A percentile compares a stretch with the other conserved stretches of the same genome.
phyloP scores from a whole-genome alignment of 768 basidiomycete genomes.

The Mycena vulgaris region DNA sequence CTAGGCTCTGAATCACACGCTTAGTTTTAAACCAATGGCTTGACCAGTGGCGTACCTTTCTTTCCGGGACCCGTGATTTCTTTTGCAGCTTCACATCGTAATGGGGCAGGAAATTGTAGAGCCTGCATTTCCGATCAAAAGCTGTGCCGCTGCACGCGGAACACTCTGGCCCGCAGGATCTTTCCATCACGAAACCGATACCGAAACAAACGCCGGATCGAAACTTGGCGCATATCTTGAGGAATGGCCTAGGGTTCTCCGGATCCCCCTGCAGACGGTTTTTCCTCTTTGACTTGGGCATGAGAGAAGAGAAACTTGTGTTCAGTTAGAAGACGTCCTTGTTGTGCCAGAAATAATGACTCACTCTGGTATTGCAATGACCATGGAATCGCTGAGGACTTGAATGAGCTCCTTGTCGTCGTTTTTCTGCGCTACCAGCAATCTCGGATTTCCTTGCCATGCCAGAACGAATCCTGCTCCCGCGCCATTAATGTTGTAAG shows the following conservation, averaged over 20 bases:
- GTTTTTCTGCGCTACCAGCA: constrained; percentile 81
- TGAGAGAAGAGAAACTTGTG: constrained; percentile 41
- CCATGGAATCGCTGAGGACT: constrained; percentile 83
- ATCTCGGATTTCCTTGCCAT: constrained; percentile 83
- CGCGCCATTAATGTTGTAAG: constrained; percentile 74
- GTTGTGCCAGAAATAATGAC: constrained; percentile 43
- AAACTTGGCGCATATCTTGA: constrained; percentile 88
- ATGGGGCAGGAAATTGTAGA: constrained; percentile 87
- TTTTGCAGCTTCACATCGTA: constrained; percentile 77
- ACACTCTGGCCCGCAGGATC: constrained; percentile 85
- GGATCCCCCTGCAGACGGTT: constrained; percentile 36
- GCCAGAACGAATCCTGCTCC: constrained; percentile 92
- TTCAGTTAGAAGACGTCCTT: constrained; percentile 1
- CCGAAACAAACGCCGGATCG: constrained; percentile 90
- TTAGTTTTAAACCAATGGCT: constrained; percentile 11
- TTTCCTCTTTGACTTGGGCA: constrained; percentile 43
- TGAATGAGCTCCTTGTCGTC: constrained; percentile 85
- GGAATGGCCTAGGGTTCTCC: constrained; percentile 51
- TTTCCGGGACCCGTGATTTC: constrained; percentile 57
- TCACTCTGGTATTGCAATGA: constrained; percentile 90
- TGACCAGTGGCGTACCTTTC: constrained; percentile 58
- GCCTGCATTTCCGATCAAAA: constrained; percentile 84
- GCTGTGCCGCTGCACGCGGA: constrained; percentile 68
- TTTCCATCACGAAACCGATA: constrained; percentile 85
- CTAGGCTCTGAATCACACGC: constrained; percentile 50